These are phyloP conservation scores for Pyrus hybrid DNA, from an alignment of 331 rosid genomes.

Conservation along the genomic window DNA sequence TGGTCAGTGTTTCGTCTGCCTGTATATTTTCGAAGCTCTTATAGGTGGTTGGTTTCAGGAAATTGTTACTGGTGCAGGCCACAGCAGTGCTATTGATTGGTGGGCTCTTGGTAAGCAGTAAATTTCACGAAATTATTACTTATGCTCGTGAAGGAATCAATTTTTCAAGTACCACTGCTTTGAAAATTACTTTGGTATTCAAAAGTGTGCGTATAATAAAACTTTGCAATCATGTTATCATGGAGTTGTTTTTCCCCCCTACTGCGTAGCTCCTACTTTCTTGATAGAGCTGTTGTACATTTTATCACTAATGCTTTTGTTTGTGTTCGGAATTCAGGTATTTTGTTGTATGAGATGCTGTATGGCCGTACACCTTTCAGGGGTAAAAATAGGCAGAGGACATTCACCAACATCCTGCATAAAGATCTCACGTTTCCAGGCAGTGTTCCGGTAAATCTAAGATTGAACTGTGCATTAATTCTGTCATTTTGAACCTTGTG, in stretches of 20 bases:
- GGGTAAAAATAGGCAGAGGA: conserved; percentile 83
- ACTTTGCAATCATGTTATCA: background rate
- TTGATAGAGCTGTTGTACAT: background rate
- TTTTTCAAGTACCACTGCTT: background rate
- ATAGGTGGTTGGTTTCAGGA: conserved; percentile 59
- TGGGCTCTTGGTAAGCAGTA: conserved; percentile 81
- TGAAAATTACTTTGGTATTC: background rate
- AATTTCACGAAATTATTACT: background rate
- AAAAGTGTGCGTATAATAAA: background rate
- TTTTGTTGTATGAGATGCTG: conserved; percentile 90
- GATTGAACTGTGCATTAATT: background rate
- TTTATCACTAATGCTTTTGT: background rate
- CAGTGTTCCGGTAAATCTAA: conserved; percentile 58
- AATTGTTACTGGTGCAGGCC: conserved; percentile 80
- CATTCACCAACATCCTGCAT: conserved; percentile 77
- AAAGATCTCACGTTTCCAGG: conserved; percentile 94
- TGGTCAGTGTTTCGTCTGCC: background rate
- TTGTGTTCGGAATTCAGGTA: conserved; percentile 42
- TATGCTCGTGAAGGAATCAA: background rate
- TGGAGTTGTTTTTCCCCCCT: background rate
- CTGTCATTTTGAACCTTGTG: background rate
- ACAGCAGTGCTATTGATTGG: conserved; percentile 90
- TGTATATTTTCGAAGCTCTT: conserved; percentile 15
- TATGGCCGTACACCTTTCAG: conserved; percentile 96
- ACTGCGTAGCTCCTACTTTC: background rate